A percentile compares a stretch with the other conserved stretches of the same genome.
Conservation (phyloP, 176 grass and related monocot species). For the Paspalum vaginatum region DNA sequence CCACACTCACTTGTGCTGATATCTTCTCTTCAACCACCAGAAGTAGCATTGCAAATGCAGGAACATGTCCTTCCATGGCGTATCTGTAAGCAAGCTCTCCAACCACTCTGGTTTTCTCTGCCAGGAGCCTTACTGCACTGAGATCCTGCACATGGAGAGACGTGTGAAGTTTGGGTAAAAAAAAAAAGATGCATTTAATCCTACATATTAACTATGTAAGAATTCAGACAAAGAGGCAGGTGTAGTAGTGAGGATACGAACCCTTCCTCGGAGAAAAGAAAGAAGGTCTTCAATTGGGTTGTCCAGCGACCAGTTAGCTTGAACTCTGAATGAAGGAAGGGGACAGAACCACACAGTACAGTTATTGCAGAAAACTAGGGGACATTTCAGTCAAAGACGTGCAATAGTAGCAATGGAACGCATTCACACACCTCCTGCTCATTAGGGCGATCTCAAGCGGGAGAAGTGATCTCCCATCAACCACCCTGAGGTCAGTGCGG, state of each 20-base stretch:
- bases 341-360: not conserved
- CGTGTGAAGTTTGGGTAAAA: not conserved
- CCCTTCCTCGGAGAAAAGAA: conserved; percentile 46
- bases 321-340: conserved; percentile 39
- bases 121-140: conserved; percentile 51
- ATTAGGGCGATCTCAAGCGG: conserved; percentile 58
- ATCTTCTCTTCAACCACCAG: conserved; percentile 59
- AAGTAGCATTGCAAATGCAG: conserved; percentile 51
- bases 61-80: conserved; percentile 54
- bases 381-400: not conserved
- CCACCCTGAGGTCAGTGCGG: conserved; percentile 45
- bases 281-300: conserved; percentile 57
- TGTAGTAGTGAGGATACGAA: conserved; percentile 33
- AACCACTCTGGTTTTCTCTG: conserved; percentile 52
- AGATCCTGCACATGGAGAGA: conserved; percentile 50
- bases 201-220: not conserved
- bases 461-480: conserved; percentile 44
- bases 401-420: conserved; percentile 6
- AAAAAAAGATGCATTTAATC: conserved; percentile 12
- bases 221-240: not conserved
- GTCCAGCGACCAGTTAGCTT: conserved; percentile 53
- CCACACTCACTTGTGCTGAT: conserved; percentile 46
- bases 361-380: not conserved
- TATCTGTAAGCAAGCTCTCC: conserved; percentile 56
- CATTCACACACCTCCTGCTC: conserved; percentile 43